Conservation (phyloP, 2,329 filamentous ascomycete species). For the Didymella exigua region DNA sequence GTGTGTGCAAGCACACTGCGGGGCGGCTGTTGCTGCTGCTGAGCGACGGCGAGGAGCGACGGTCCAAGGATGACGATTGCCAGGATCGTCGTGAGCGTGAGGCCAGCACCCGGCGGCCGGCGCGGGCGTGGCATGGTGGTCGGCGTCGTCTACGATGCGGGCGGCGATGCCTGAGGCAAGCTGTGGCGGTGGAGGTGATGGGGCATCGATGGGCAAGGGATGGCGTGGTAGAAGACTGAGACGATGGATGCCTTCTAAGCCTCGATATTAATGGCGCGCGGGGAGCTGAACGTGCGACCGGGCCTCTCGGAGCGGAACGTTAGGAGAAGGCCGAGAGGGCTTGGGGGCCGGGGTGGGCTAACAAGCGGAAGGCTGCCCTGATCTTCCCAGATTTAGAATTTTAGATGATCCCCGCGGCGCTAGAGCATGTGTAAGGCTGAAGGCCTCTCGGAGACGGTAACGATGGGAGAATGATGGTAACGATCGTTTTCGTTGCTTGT, state of each 20-base stretch:
- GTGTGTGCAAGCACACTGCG: constrained; percentile 26
- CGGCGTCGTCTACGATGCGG: constrained; percentile 26
- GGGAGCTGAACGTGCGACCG: constrained; percentile 18
- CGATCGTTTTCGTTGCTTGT: neutral
- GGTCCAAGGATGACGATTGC: constrained; percentile 45
- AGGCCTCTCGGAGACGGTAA: neutral
- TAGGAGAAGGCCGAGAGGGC: too few species aligned
- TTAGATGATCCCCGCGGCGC: constrained; percentile 19
- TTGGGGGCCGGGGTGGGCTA: constrained; percentile 18
- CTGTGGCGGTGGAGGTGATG: constrained; percentile 37
- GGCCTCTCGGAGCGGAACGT: constrained; percentile 13
- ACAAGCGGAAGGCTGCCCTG: too few species aligned
- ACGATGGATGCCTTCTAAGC: constrained; percentile 23
- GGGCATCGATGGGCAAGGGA: constrained; percentile 36
- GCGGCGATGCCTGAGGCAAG: constrained; percentile 37
- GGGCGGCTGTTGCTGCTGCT: constrained; percentile 49
- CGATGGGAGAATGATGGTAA: neutral
- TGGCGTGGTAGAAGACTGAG: constrained; percentile 13
- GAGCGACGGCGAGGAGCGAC: constrained; percentile 46
- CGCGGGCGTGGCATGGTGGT: constrained; percentile 47
- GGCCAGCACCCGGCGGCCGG: constrained; percentile 49
- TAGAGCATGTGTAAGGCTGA: constrained; percentile 12
- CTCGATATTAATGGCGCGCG: constrained; percentile 19
- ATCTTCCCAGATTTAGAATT: too few species aligned
- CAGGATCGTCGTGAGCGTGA: constrained; percentile 43